Conservation (phyloP, 768 basidiomycete genomes). For the Mycena leptocephala region DNA sequence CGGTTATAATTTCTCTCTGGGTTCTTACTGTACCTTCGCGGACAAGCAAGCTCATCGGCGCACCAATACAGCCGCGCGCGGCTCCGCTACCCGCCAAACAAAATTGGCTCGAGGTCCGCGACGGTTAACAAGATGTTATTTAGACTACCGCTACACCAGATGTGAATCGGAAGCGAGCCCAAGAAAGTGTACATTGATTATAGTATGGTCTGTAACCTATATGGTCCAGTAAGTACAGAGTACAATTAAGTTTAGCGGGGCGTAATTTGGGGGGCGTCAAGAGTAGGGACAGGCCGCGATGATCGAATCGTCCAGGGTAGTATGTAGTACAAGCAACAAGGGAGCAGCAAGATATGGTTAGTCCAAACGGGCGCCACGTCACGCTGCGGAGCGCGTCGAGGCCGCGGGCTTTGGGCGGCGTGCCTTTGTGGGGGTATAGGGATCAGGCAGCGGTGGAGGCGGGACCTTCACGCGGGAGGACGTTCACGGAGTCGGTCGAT, state of each 20-base stretch:
- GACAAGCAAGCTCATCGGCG: too few species aligned
- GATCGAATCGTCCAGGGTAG: conserved; percentile 20
- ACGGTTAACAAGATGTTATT: not conserved
- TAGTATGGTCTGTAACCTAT: not conserved
- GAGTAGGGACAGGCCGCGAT: conserved; percentile 23
- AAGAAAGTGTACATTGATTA: conserved; percentile 10
- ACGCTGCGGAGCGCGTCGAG: not conserved
- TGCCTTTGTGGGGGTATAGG: not conserved
- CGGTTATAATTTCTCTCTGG: too few species aligned
- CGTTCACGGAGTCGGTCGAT: conserved; percentile 33
- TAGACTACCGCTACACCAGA: not conserved
- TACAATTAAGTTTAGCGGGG: conserved; percentile 10
- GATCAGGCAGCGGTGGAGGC: not conserved
- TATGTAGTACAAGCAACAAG: not conserved
- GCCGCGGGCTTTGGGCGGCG: conserved; percentile 11
- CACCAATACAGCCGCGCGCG: not conserved
- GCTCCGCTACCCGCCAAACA: not conserved
- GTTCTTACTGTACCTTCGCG: too few species aligned
- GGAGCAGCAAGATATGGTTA: not conserved
- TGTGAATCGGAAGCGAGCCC: not conserved
- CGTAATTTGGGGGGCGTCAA: too few species aligned
- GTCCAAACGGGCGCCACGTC: not conserved
- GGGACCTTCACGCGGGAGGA: conserved; percentile 20
- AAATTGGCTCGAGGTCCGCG: not conserved
- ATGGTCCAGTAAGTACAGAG: conserved; percentile 15